Conservation (phyloP, 805 yeast species). For the Lipomyces yamanashiensis region DNA sequence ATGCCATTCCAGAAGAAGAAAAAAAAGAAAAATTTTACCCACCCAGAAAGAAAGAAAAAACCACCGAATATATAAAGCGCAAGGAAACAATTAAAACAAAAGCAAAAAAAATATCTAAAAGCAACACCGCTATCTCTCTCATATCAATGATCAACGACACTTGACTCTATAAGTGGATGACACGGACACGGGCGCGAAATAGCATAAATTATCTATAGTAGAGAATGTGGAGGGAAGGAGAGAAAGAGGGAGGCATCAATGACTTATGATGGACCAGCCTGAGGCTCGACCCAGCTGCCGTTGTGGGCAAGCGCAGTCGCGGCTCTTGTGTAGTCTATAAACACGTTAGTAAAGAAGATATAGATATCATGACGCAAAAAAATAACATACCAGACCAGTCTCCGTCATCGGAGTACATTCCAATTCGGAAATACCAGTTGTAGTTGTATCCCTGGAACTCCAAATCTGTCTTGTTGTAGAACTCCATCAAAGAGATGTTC, state of each 20-base stretch:
- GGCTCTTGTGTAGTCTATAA: constrained; percentile 35
- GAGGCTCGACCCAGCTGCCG: constrained; percentile 37
- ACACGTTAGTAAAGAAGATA: not conserved
- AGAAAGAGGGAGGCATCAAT: not conserved
- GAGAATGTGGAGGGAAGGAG: not conserved
- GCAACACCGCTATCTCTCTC: not conserved
- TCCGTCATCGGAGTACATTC: constrained; percentile 36
- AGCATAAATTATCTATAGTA: too few relatives aligned
- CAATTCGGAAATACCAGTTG: constrained; percentile 35
- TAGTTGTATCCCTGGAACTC: constrained; percentile 32
- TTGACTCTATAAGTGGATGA: not conserved
- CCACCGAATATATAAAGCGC: not conserved
- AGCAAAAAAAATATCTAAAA: not conserved
- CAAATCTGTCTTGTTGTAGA: constrained; percentile 25
- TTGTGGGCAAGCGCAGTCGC: constrained; percentile 33
- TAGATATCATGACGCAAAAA: not conserved
- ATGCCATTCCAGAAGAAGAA: not conserved
- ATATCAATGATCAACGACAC: not conserved
- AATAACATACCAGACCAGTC: constrained; percentile 26
- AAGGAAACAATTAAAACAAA: not conserved
- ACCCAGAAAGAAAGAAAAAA: not conserved
- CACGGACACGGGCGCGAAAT: too few relatives aligned
- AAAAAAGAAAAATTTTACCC: not conserved
- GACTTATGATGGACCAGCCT: constrained; percentile 32
- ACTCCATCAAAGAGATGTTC: constrained; percentile 50